These are phyloP conservation scores for Septoria petroselini DNA, from an alignment of 2,329 filamentous ascomycete genomes.

Conservation along the genomic window DNA sequence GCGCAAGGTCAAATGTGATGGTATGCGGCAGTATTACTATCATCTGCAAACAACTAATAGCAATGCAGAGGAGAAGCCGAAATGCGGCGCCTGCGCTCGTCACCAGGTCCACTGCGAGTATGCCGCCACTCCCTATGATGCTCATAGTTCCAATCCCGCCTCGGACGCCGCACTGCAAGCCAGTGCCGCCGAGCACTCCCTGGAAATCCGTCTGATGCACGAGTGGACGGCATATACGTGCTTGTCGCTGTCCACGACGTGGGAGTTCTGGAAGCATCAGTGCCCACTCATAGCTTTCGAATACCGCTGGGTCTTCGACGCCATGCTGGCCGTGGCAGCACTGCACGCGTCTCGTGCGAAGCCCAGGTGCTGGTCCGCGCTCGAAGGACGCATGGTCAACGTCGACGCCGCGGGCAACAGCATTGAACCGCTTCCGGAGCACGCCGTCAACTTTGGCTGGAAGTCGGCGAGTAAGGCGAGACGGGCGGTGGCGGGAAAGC, in stretches of 20 bases:
- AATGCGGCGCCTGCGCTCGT: constrained; percentile 25
- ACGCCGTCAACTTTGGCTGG: constrained; percentile 10
- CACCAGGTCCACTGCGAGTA: constrained; percentile 29
- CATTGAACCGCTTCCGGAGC: not conserved
- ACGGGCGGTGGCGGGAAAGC: not conserved
- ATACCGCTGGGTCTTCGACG: constrained; percentile 24
- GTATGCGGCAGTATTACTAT: not conserved
- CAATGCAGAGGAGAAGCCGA: constrained; percentile 17
- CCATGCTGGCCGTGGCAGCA: constrained; percentile 27
- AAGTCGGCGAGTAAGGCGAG: constrained; percentile 4
- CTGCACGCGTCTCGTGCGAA: constrained; percentile 24
- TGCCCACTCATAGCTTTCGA: constrained; percentile 28
- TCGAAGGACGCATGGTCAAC: constrained; percentile 24
- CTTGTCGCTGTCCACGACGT: constrained; percentile 19
- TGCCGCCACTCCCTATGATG: constrained; percentile 14
- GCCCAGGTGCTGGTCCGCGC: constrained; percentile 22
- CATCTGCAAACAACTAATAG: not conserved
- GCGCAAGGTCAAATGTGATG: constrained; percentile 28
- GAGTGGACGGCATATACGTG: constrained; percentile 23
- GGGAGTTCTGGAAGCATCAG: constrained; percentile 29
- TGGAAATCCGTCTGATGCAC: constrained; percentile 22
- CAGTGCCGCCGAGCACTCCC: constrained; percentile 12
- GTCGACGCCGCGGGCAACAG: constrained; percentile 4
- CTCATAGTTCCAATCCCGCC: constrained; percentile 12
- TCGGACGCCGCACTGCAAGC: not conserved